Conservation (phyloP, 129 eudicot species). For the Tagetes patula region DNA sequence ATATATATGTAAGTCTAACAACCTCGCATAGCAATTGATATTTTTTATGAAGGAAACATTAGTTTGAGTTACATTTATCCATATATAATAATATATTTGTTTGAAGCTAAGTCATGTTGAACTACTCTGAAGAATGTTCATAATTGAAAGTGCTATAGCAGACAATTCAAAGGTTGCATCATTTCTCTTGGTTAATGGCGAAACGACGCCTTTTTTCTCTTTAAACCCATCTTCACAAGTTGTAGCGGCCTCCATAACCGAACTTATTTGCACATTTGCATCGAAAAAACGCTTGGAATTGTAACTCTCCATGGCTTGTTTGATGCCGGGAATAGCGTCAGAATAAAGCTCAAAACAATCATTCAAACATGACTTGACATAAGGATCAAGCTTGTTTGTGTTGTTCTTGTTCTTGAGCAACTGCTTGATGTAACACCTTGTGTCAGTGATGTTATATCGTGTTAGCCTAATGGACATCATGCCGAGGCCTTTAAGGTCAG, state of each 20-base stretch:
- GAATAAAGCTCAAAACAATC: conserved; percentile 65
- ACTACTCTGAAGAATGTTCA: conserved; percentile 42
- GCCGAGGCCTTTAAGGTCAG: conserved; percentile 38
- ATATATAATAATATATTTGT: neutral
- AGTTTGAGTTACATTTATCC: neutral
- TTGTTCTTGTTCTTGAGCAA: conserved; percentile 41
- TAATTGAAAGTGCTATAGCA: conserved; percentile 54
- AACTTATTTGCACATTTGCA: conserved; percentile 49
- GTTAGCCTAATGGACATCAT: conserved; percentile 37
- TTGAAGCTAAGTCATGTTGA: conserved; percentile 12
- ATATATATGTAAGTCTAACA: conserved; percentile 5
- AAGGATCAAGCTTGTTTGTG: conserved; percentile 33
- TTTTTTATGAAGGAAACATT: neutral
- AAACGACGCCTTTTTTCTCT: conserved; percentile 45
- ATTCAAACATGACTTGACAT: conserved; percentile 36
- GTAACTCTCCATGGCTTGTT: conserved; percentile 51
- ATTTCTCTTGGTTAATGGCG: conserved; percentile 57
- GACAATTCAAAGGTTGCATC: conserved; percentile 48
- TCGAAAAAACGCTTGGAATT: conserved; percentile 33
- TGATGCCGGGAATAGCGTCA: conserved; percentile 47
- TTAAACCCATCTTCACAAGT: conserved; percentile 78
- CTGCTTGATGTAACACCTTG: conserved; percentile 36
- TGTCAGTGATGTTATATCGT: conserved; percentile 37
- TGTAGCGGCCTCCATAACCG: conserved; percentile 55
- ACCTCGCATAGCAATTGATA: neutral